Base-by-base conservation (phyloP, 73 alveolate genomes). In the Paraurostyla sp. region DNA sequence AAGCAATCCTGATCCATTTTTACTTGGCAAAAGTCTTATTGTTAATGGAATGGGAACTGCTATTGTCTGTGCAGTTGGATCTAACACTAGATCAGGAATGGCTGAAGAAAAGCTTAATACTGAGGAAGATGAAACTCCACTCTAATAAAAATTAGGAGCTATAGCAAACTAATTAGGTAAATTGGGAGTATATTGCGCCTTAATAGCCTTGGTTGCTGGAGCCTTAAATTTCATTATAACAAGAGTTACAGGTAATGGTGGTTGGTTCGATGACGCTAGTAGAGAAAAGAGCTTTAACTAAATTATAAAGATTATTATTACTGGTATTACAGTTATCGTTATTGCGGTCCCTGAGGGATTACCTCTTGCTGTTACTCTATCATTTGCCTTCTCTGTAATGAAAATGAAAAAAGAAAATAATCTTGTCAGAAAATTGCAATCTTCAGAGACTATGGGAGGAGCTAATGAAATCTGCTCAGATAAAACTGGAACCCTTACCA, bases 261-360 rank as follows among this genome's bases (percentile, higher is more conserved):
- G 73, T 23, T 82, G 91, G 49, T 49, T 38, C 63, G 90, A 0
- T 82, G 87, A 73, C 57, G 73, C 22, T 65, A 50, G 52, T 76
- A 76, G 87, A 59, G 54, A 25, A 71, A 80, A 18, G 91, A 81
- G 65, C 78, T 48, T 80, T 30, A 81, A 22, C 48, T 69, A 38
- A 85, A 71, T 32, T 58, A 43, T 93, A 16, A 23, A 54, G 18
- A 71, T 60, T 71, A 56, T 96, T 71, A 97, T 97, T 68, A 82
- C 96, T 45, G 98, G 97, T 71, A 93, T 97, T 50, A 95, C 99
- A 22, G 91, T 97, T 27, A 84, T 97, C 27, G 99, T 97, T 35
- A 98, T 97, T 33, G 99, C 99, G 0, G 97, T 97, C 33, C 99
- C 99, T 27, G 99, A 97, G 85, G 99, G 99, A 20, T 89, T 97